Base-by-base conservation (phyloP, 208 protist species). In the Vickermania ingenoplastis region DNA sequence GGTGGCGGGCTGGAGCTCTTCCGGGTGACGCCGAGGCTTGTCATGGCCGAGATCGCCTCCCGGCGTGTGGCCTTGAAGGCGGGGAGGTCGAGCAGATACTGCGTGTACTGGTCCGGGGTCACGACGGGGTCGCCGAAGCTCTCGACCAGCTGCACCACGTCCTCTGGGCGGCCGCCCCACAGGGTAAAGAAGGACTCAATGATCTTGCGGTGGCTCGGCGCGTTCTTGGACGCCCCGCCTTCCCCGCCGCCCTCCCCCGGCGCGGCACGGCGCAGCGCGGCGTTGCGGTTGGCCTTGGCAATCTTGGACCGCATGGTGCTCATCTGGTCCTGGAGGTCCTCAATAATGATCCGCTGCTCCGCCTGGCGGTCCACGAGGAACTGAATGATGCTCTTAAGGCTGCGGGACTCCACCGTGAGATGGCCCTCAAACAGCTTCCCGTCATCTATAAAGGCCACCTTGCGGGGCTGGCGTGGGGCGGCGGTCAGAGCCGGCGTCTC, bases 361-460 rank as follows among this genome's bases (percentile, higher is more conserved):
- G 60, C 76, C 50, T 89, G 79, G 13, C 75, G 67, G 64, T 88
- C 73, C 29, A 82, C 54, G 60, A 94, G 66, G 31, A 84, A 75
- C 67, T 94, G 83, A 25, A 94, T 83, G 31, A 94, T 75, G 14
- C 68, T 68, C 61, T 94, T 94, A 53, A 94, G 73, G 59, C 73
- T 84, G 27, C 73, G 73, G 13, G 87, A 83, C 69, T 94, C 77
- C 22, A 94, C 79, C 13, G 83, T 94, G 48, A 94, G 81, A 61
- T 94, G 87, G 31, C 87, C 87, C 65, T 94, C 87, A 65, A 94
- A 91, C 7, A 94, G 81, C 53, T 94, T 94, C 1, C 83, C 87
- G 61, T 94, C 87, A 68, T 94, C 86, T 1, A 75, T 31, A 58
- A 93, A 89, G 30, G 69, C 28, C 53, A 93, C 79, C 53, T 69